These are phyloP conservation scores for Ballota nigra DNA, from an alignment of 257 asterid species.

Conservation along the genomic window DNA sequence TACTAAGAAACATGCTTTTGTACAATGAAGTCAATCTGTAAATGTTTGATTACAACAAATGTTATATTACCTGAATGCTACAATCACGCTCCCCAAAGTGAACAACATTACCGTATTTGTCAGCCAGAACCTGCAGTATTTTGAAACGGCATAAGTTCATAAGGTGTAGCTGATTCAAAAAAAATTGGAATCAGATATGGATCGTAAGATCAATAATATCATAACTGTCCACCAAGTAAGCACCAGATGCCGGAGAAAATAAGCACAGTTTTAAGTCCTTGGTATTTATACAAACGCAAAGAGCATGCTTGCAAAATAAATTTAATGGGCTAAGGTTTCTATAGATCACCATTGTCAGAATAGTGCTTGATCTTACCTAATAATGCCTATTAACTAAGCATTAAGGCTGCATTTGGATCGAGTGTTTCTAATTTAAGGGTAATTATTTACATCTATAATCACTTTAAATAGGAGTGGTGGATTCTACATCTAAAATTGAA, in stretches of 20 bases:
- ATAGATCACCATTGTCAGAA: not conserved
- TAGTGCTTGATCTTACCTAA: not conserved
- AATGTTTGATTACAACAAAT: not conserved
- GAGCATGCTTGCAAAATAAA: conserved; percentile 1
- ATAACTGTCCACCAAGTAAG: not conserved
- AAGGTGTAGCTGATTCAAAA: not conserved
- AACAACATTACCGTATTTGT: conserved; percentile 81
- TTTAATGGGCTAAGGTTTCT: not conserved
- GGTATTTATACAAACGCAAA: not conserved
- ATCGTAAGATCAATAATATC: not conserved
- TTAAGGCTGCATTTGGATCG: not conserved
- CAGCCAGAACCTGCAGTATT: conserved; percentile 79
- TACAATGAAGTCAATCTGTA: conserved; percentile 16
- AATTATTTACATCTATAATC: too few relatives aligned
- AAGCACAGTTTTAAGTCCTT: not conserved
- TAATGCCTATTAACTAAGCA: not conserved
- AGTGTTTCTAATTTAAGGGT: not conserved
- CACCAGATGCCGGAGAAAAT: not conserved
- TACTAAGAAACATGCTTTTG: conserved; percentile 9
- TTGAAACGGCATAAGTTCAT: not conserved
- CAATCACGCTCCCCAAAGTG: conserved; percentile 99
- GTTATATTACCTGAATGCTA: conserved; percentile 77
- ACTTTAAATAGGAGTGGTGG: not conserved
- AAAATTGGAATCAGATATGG: not conserved
- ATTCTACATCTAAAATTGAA: not conserved